These are phyloP conservation scores for Verticillium nonalfalfae DNA, from an alignment of 2,329 filamentous ascomycete species.

Conservation along the genomic window DNA sequence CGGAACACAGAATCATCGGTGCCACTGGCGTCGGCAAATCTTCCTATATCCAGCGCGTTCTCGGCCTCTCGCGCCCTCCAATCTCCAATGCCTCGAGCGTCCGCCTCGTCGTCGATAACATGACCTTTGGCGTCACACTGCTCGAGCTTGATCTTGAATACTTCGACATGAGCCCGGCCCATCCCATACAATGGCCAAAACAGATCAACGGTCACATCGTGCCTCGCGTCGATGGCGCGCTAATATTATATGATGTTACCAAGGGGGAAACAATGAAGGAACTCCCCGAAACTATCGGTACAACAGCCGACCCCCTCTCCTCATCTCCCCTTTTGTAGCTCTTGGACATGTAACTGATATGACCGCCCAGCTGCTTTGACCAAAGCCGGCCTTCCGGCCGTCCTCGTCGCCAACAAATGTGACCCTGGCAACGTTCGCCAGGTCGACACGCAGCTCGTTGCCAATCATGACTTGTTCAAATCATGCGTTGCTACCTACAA, in stretches of 20 bases:
- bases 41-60: slow-evolving; percentile 58
- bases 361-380: slow-evolving; percentile 58
- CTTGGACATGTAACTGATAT: slow-evolving; percentile 13
- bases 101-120: slow-evolving; percentile 52
- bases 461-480: slow-evolving; percentile 56
- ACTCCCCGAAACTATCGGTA: slow-evolving; percentile 73
- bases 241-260: slow-evolving; percentile 84
- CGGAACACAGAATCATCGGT: slow-evolving; percentile 43
- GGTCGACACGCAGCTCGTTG: slow-evolving; percentile 61
- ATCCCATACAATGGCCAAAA: slow-evolving; percentile 60
- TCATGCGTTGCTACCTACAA: slow-evolving; percentile 68
- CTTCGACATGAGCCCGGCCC: slow-evolving; percentile 53
- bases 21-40: slow-evolving; percentile 62
- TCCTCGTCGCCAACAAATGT: slow-evolving; percentile 86
- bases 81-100: slow-evolving; percentile 48
- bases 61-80: slow-evolving; percentile 47
- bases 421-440: slow-evolving; percentile 68
- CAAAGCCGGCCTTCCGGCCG: slow-evolving; percentile 66
- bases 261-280: slow-evolving; percentile 68
- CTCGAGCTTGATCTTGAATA: slow-evolving; percentile 61
- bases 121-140: slow-evolving; percentile 51
- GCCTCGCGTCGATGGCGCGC: slow-evolving; percentile 73
- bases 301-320: not conserved
- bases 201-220: slow-evolving; percentile 64
- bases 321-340: not conserved